Conservation (phyloP, 345 rosid genomes). For the Dipteronia sinensis region DNA sequence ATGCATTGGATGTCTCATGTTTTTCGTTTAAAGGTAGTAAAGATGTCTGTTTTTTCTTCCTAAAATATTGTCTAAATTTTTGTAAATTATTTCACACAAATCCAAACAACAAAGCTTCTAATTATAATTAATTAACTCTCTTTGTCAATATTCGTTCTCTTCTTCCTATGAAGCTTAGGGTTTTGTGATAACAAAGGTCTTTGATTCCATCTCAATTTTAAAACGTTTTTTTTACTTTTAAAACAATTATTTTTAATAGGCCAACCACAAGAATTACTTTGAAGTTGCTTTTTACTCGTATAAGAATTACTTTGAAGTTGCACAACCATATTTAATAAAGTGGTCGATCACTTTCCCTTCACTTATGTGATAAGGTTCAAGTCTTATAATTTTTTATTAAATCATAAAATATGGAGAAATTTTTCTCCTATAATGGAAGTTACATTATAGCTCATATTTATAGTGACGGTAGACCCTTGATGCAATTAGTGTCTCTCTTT, state of each 20-base stretch:
- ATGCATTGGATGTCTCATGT: constrained; percentile 43
- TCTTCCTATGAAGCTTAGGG: constrained; percentile 39
- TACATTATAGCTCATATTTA: too few relatives aligned
- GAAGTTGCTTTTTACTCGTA: too few relatives aligned
- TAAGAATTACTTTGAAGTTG: too few relatives aligned
- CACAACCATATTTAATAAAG: too few relatives aligned
- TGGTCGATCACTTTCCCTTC: too few relatives aligned
- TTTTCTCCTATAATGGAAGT: too few relatives aligned
- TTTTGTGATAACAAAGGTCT: constrained; percentile 25
- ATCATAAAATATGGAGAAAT: too few relatives aligned
- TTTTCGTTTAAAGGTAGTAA: constrained; percentile 31
- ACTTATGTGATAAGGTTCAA: too few relatives aligned
- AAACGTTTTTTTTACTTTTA: not conserved
- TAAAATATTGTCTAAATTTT: constrained; percentile 33
- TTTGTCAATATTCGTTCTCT: constrained; percentile 21
- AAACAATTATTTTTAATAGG: not conserved
- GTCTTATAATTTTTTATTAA: too few relatives aligned
- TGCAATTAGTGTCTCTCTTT: too few relatives aligned
- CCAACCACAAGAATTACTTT: too few relatives aligned
- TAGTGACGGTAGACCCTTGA: too few relatives aligned
- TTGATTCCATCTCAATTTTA: constrained; percentile 14
- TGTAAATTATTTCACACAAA: constrained; percentile 14
- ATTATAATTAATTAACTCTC: constrained; percentile 1
- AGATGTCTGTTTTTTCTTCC: constrained; percentile 60
- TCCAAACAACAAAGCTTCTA: constrained; percentile 18